Percentiles rank a stretch among this genome's conserved stretches.
phyloP scores from a whole-genome alignment of 2,329 filamentous ascomycete genomes.

The Plenodomus tracheiphilus region DNA sequence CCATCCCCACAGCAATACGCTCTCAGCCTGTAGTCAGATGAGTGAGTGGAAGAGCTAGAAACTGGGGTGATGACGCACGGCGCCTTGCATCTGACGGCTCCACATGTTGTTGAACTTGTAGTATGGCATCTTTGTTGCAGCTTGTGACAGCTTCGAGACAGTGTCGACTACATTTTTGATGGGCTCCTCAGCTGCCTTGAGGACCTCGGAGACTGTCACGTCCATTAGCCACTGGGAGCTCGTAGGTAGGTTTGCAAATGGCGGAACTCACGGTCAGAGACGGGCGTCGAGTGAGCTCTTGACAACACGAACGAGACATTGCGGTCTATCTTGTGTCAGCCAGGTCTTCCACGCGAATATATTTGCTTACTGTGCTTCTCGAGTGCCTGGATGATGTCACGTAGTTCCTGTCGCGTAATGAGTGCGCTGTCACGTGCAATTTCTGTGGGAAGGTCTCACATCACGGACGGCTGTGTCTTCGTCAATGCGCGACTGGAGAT shows the following conservation, averaged over 20 bases:
- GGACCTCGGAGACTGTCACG: constrained; percentile 65
- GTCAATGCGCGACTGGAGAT: constrained; percentile 86
- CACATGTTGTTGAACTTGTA: constrained; percentile 97
- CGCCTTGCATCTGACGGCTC: constrained; percentile 81
- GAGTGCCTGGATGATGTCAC: constrained; percentile 77
- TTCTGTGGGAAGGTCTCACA: constrained; percentile 44
- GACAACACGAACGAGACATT: constrained; percentile 82
- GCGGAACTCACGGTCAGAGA: constrained; percentile 58
- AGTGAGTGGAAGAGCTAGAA: constrained; percentile 4
- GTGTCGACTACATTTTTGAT: constrained; percentile 74
- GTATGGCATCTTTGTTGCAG: constrained; percentile 87
- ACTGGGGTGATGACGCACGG: constrained; percentile 52
- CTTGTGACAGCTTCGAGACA: constrained; percentile 68
- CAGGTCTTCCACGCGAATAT: neutral
- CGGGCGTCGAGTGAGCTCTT: constrained; percentile 84
- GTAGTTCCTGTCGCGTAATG: constrained; percentile 62
- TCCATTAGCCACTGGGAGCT: constrained; percentile 13
- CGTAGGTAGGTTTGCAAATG: neutral
- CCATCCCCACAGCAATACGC: constrained; percentile 70
- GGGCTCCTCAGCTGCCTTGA: constrained; percentile 68
- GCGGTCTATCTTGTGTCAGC: constrained; percentile 57
- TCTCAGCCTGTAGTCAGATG: constrained; percentile 52
- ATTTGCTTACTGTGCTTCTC: constrained; percentile 68
- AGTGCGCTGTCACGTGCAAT: constrained; percentile 34
- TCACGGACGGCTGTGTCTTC: constrained; percentile 83